Base-by-base conservation (phyloP, 495 filamentous ascomycete genomes). In the Xylaria castorea region DNA sequence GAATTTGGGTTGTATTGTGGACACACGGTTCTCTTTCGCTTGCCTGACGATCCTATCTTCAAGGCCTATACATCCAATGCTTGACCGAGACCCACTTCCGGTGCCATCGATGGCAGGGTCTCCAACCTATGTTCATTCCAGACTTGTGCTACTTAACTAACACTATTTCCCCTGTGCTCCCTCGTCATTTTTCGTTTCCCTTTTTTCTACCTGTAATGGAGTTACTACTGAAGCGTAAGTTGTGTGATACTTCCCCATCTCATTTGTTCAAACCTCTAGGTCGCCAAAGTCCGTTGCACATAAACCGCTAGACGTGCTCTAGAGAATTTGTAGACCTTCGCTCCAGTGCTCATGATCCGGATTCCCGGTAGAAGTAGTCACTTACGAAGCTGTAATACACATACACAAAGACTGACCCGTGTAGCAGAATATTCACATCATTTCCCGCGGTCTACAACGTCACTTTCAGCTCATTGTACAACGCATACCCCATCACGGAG, bases 51-150 rank as follows among this genome's bases (percentile, higher is more conserved):
- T 68, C 48, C 11, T 34, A 57, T 65, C 25, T 55, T 66, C 62
- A 42, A 72, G 27, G 38, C 38, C 34, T 66, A 66, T 57, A 66
- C 62, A 27, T 66, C 70, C 70, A 72, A 32, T 40, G 27, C 63
- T 61, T 72, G 50, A 72, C 70, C 70, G 70, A 72, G 63, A 72
- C 63, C 70, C 50, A 71, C 70, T 58, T 72, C 38, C 20, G 14
- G 48, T 67, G 42, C 30, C 62, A 60, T 57, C 30, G 22, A 57
- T 55, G 48, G 66, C 66, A 42, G 25, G 40, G 25, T n/a, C 30
- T 44, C 34, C 58, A 63, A 51, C n/a, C 60, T 65, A 71, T 55
- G 58, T 46, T 55, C 50, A 57, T 30, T 5, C 7, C 22, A 6
- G 7, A 46, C 44, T 18, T 42, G 34, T 40, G 18, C 57, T 40